A percentile compares a stretch with the other conserved stretches of the same genome.
Conservation (phyloP, 1,139 yeast species). For the Saccharomycopsis hybrid region DNA sequence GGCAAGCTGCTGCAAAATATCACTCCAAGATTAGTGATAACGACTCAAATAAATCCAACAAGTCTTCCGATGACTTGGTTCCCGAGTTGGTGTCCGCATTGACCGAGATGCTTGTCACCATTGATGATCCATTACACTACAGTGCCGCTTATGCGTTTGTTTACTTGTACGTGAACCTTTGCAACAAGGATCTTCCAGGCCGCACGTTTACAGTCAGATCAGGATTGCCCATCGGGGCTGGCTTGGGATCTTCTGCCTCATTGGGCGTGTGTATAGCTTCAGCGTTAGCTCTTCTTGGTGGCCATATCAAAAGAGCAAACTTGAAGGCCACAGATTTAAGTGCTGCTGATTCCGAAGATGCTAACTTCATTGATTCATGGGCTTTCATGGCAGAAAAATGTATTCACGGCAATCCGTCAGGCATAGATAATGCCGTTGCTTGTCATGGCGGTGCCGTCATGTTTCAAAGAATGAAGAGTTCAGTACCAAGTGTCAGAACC, state of each 20-base stretch:
- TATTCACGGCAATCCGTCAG: slow-evolving; percentile 95
- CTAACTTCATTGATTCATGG: slow-evolving; percentile 73
- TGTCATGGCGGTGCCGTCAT: slow-evolving; percentile 94
- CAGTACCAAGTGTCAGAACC: slow-evolving; percentile 55
- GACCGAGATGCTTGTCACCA: slow-evolving; percentile 37
- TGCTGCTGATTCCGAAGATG: slow-evolving; percentile 30
- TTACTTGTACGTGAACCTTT: slow-evolving; percentile 61
- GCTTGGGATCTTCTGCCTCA: slow-evolving; percentile 92
- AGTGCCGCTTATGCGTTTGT: slow-evolving; percentile 85
- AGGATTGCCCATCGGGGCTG: slow-evolving; percentile 93
- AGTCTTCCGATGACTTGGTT: slow-evolving; percentile 49
- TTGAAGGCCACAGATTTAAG: slow-evolving; percentile 31
- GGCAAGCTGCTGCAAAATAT: slow-evolving; percentile 36
- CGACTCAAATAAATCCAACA: slow-evolving; percentile 23
- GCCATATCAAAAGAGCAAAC: slow-evolving; percentile 35
- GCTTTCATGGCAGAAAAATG: slow-evolving; percentile 91
- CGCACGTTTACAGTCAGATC: slow-evolving; percentile 64
- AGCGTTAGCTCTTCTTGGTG: slow-evolving; percentile 62
- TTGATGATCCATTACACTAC: slow-evolving; percentile 55
- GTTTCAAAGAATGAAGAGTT: slow-evolving; percentile 60
- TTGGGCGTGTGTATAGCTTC: slow-evolving; percentile 80
- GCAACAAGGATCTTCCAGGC: slow-evolving; percentile 43
- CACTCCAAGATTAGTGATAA: slow-evolving; percentile 1
- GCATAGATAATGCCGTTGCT: slow-evolving; percentile 95
- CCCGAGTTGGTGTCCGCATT: slow-evolving; percentile 50